phyloP scores from a whole-genome alignment of 176 grass and related monocot genomes.

The Rhynchospora breviuscula region DNA sequence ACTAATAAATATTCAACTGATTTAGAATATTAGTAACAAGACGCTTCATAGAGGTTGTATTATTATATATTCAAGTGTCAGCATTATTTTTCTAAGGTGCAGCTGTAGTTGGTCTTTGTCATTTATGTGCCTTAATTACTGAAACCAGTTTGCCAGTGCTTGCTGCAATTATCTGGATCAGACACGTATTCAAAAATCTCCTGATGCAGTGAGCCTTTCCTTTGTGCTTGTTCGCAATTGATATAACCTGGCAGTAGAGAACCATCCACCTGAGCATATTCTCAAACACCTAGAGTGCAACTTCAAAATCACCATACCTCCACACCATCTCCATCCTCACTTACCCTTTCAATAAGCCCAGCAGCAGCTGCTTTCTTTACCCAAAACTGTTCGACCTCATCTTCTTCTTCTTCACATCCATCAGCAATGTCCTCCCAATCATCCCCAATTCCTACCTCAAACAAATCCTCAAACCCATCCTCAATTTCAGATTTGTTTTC shows the following conservation, averaged over 20 bases:
- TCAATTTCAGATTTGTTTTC: slow-evolving; percentile 33
- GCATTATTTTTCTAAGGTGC: background rate
- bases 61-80: background rate
- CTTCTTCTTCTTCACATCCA: slow-evolving; percentile 3
- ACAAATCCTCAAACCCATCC: slow-evolving; percentile 51
- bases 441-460: slow-evolving; percentile 41
- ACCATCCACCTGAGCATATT: background rate
- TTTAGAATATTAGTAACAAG: background rate
- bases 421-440: slow-evolving; percentile 56
- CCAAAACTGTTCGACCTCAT: slow-evolving; percentile 69
- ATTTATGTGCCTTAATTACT: background rate
- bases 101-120: background rate
- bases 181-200: background rate
- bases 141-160: background rate
- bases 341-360: slow-evolving; percentile 38
- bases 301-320: slow-evolving; percentile 61
- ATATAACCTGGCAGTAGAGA: background rate
- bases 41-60: background rate
- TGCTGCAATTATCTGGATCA: slow-evolving; percentile 5
- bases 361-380: slow-evolving; percentile 54
- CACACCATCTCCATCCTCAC: background rate
- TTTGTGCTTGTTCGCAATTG: background rate
- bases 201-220: background rate
- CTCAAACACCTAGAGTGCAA: background rate
- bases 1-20: background rate